Evolutionary conservation across 345 rosid genomes (phyloP).

Genomic region (Salix arbutifolia): DNA sequence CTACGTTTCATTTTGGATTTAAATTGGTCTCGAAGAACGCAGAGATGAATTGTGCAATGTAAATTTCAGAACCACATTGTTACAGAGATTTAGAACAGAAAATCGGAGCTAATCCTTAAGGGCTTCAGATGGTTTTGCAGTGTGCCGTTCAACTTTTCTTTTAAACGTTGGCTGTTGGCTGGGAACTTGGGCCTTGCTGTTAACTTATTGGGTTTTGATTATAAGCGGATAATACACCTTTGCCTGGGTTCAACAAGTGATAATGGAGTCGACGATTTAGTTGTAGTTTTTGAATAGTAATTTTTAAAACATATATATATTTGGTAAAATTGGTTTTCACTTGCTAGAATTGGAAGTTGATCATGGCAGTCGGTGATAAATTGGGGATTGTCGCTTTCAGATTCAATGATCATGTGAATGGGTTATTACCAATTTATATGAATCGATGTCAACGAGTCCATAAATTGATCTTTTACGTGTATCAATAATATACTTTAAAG

Average conservation of each 20-base stretch:
- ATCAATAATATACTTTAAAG: not conserved
- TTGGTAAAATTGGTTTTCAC: no score
- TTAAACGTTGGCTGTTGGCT: not conserved
- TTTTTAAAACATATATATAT: no score
- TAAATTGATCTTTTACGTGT: not conserved
- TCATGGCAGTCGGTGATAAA: no score
- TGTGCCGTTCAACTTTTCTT: not conserved
- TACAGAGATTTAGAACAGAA: not conserved
- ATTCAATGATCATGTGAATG: not conserved
- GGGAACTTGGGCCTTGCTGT: not conserved
- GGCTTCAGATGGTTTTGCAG: not conserved
- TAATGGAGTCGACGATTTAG: not conserved
- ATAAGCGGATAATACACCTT: not conserved
- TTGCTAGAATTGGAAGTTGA: no score
- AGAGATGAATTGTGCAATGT: not conserved
- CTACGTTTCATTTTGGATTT: not conserved
- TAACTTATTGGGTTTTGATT: no score
- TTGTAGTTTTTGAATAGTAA: no score
- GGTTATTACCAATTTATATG: not conserved
- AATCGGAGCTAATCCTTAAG: not conserved
- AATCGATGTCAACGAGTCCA: not conserved
- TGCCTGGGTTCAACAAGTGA: not conserved
- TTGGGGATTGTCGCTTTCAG: not conserved
- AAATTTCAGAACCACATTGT: slow-evolving; percentile 16
- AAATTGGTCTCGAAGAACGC: not conserved